phyloP scores from a whole-genome alignment of 768 basidiomycete genomes.

The Sarcomyxa edulis region DNA sequence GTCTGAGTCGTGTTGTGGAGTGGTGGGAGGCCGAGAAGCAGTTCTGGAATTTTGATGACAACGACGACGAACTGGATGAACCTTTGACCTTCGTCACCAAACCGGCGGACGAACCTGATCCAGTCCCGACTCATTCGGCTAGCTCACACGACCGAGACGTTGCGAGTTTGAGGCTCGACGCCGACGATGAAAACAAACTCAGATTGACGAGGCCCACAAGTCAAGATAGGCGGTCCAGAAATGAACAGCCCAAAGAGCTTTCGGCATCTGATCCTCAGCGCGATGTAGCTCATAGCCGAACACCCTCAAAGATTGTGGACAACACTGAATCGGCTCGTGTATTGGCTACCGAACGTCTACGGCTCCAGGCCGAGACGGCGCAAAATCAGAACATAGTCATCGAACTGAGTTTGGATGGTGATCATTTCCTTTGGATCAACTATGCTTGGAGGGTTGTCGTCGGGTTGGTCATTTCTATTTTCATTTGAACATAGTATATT shows the following conservation, averaged over 20 bases:
- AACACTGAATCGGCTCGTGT: slow-evolving; percentile 73
- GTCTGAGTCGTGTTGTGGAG: slow-evolving; percentile 92
- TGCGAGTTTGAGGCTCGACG: slow-evolving; percentile 42
- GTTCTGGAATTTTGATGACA: slow-evolving; percentile 98
- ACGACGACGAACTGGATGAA: slow-evolving; percentile 86
- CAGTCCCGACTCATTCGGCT: slow-evolving; percentile 24
- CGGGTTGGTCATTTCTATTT: slow-evolving; percentile 48
- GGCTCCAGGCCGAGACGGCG: slow-evolving; percentile 88
- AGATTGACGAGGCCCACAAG: slow-evolving; percentile 45
- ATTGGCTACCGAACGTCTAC: slow-evolving; percentile 84
- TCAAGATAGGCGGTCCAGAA: slow-evolving; percentile 50
- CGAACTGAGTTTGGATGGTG: slow-evolving; percentile 90
- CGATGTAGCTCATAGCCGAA: slow-evolving; percentile 26
- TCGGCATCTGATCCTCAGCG: slow-evolving; percentile 27
- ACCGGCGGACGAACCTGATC: slow-evolving; percentile 58
- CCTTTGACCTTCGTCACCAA: slow-evolving; percentile 93
- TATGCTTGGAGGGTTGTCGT: slow-evolving; percentile 93
- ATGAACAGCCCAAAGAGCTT: slow-evolving; percentile 50
- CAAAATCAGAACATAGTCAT: slow-evolving; percentile 95
- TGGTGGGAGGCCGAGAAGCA: slow-evolving; percentile 99
- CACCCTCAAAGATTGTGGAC: slow-evolving; percentile 45
- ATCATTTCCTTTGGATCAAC: slow-evolving; percentile 94
- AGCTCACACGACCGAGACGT: slow-evolving; percentile 35
- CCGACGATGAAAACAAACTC: slow-evolving; percentile 48
- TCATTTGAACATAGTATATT: slow-evolving; percentile 7